Evolutionary conservation across 495 filamentous ascomycete genomes (phyloP).

Genomic region (Xylaria flabelliformis): DNA sequence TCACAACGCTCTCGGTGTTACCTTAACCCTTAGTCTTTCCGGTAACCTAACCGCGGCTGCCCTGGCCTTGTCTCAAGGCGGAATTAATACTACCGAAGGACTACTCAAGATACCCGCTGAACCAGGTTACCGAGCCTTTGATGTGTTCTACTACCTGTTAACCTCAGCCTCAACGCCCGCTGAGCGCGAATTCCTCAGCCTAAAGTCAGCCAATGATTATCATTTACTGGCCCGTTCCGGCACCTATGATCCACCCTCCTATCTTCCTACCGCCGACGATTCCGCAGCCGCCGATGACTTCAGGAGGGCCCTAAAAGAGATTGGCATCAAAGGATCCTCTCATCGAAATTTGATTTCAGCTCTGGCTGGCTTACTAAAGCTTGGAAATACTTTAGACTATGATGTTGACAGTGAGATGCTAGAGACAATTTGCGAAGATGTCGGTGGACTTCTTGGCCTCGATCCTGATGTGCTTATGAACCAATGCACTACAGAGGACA

Average conservation of each 20-base stretch:
- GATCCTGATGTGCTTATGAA: conserved; percentile 83
- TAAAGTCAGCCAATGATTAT: conserved; percentile 82
- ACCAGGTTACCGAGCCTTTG: conserved; percentile 89
- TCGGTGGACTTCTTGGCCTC: conserved; percentile 81
- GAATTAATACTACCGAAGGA: conserved; percentile 83
- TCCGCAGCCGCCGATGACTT: conserved; percentile 93
- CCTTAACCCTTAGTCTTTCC: conserved; percentile 78
- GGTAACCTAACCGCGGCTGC: conserved; percentile 79
- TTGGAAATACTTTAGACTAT: conserved; percentile 88
- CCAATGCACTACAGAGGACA: conserved; percentile 82
- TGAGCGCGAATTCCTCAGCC: conserved; percentile 87
- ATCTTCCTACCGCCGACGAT: conserved; percentile 93
- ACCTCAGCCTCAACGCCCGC: conserved; percentile 88
- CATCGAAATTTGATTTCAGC: conserved; percentile 82
- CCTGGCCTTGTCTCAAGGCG: conserved; percentile 81
- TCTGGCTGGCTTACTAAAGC: conserved; percentile 85
- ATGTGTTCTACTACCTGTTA: conserved; percentile 96
- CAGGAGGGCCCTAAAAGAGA: conserved; percentile 76
- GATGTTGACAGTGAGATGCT: conserved; percentile 85
- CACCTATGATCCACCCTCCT: conserved; percentile 86
- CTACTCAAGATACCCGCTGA: conserved; percentile 81
- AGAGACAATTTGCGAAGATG: conserved; percentile 88
- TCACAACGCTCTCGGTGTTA: conserved; percentile 80
- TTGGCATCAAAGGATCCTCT: conserved; percentile 88
- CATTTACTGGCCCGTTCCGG: conserved; percentile 77